Base-by-base conservation (phyloP, 2,329 filamentous ascomycete species). In the Claviceps digitariae region DNA sequence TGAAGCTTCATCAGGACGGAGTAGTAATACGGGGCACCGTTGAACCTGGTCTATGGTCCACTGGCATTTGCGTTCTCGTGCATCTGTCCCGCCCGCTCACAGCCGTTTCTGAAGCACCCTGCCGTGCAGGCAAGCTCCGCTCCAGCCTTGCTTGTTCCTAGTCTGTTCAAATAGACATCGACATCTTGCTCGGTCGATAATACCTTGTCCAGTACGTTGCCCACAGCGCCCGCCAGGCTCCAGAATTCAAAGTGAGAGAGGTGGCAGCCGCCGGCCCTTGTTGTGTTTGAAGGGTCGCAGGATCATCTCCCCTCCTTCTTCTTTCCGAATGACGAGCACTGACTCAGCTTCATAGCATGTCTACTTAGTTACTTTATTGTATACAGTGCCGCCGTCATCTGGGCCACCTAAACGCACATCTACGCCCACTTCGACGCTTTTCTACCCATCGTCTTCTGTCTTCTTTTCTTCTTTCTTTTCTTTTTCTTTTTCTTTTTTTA, bases 91-190 rank as follows among this genome's bases (percentile, higher is more conserved):
- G 56, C 57, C 55, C 54, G 52, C 57, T 50, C 52, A 52, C 52
- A 55, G 48, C 53, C 53, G 27, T 53, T 52, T 54, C 57, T 54
- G 57, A 58, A 54, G 57, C 55, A 47, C 54, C 34, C 45, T 54
- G 53, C 53, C 52, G 43, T 53, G 49, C 51, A 55, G 44, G 50
- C 45, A 46, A 52, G 41, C 21, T 46, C 47, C 54, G 48, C 52
- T 36, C 48, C 53, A 57, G 56, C 53, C 56, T 56, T 56, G 56
- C 45, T 55, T 38, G 31, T 20, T 47, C 43, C 34, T 38, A 43
- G 17, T 43, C 31, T 51, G 38, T 40, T 48, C 51, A 23, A 41
- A 23, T 44, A 34, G 51, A 36, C 43, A 47, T 45, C 27, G 40
- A 51, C 49, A 29, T 31, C 25, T 51, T 51, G n/a, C 17, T 20